Base-by-base conservation (phyloP, 805 yeast species). In the Candida nanaspora region DNA sequence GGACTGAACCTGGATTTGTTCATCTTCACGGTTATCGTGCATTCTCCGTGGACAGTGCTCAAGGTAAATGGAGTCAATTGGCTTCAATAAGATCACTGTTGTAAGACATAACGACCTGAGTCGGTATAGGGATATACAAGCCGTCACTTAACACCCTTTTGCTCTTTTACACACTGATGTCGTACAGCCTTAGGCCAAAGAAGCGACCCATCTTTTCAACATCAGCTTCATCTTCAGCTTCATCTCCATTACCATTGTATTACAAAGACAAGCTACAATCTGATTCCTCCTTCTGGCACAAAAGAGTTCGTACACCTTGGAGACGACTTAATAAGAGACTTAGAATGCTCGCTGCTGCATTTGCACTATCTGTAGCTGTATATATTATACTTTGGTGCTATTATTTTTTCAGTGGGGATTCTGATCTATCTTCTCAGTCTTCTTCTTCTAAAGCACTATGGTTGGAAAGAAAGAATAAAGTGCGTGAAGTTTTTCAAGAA, bases 401-500 rank as follows among this genome's bases (percentile, higher is more conserved):
- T 33, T 39, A 42, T 18, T 26, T 38, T n/a, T 7, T 23, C 55
- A 39, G 31, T 47, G 25, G 32, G 45, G 36, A 49, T 39, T 35
- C 42, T 25, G 14, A 40, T 31, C 21, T n/a, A n/a, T n/a, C n/a
- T n/a, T n/a, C n/a, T n/a, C n/a, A n/a, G n/a, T n/a, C n/a, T n/a
- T n/a, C n/a, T n/a, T n/a, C n/a, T n/a, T n/a, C n/a, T n/a, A n/a
- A n/a, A 18, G 44, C 46, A 6, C 35, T 53, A 19, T 80, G 86
- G 86, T 44, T 52, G 2, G 48, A 48, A 3, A 71, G 77, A 41
- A 79, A 77, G 49, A 59, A 64, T 13, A 74, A 73, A 47, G 89
- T 88, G 25, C 78, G 70, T 50, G 55, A 66, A n/a, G 86, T 77
- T 4, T 85, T 89, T 52, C 65, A 77, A 41, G 80, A 80, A 33